These are phyloP conservation scores for Colletotrichum paranaense DNA, from an alignment of 2,329 filamentous ascomycete genomes.

Conservation along the genomic window DNA sequence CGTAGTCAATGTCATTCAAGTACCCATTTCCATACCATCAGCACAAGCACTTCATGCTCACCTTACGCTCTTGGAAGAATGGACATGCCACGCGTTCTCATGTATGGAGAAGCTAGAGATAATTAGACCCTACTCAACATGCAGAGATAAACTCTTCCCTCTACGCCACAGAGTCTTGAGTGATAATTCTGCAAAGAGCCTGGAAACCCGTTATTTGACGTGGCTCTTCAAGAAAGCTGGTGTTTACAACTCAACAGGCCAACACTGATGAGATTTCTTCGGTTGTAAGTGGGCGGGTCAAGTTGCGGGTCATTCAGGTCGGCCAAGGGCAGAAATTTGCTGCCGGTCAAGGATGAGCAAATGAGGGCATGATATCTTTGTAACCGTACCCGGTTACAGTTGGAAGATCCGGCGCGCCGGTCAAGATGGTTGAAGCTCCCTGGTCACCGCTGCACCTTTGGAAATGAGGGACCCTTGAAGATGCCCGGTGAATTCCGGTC, in stretches of 20 bases:
- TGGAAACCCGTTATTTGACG: not conserved
- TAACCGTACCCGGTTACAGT: not conserved
- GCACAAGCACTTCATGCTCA: not conserved
- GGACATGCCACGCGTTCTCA: not conserved
- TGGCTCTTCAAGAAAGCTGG: not conserved
- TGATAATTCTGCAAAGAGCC: not conserved
- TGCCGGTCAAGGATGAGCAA: not conserved
- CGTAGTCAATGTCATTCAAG: not conserved
- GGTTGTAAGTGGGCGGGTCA: not conserved
- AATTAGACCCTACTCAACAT: not conserved
- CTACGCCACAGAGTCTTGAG: not conserved
- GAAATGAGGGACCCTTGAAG: conserved; percentile 3
- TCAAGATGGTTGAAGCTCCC: conserved; percentile 7
- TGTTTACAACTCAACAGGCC: not conserved
- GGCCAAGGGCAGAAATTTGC: conserved; percentile 22
- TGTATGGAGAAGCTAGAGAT: not conserved
- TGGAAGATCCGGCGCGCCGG: conserved; percentile 18
- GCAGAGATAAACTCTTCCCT: not conserved
- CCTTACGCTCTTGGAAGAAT: not conserved
- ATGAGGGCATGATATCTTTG: not conserved
- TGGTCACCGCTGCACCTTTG: conserved; percentile 4
- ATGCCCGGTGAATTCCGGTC: conserved; percentile 17
- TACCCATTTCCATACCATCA: not conserved
- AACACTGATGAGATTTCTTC: not conserved
- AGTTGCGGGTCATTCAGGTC: conserved; percentile 25